These are phyloP conservation scores for Trypanosoma congolense DNA, from an alignment of 208 protist species.

Conservation along the genomic window DNA sequence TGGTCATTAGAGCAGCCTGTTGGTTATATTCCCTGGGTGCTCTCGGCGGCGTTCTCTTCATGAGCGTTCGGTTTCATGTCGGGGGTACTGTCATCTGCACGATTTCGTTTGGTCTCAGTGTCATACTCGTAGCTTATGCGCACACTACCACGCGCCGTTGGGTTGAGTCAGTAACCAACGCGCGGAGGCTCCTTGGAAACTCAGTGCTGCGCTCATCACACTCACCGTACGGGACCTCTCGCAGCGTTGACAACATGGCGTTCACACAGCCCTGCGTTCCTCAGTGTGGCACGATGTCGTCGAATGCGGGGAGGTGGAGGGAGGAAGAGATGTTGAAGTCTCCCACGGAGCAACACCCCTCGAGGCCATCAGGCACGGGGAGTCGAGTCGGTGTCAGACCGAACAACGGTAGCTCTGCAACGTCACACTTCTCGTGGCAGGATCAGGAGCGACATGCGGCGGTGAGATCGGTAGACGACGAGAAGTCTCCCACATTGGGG, in stretches of 20 bases:
- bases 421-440: no score
- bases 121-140: constrained; percentile 39
- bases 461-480: no score
- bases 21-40: constrained; percentile 63
- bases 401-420: no score
- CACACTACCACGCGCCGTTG: constrained; percentile 44
- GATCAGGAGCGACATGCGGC: no score
- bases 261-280: not conserved
- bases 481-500: no score
- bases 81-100: constrained; percentile 48
- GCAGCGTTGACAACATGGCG: not conserved
- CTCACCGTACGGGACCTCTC: not conserved
- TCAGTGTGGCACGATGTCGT: no score
- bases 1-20: constrained; percentile 63
- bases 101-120: constrained; percentile 33
- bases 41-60: constrained; percentile 51
- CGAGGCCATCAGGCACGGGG: no score
- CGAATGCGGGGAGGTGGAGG: no score
- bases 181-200: constrained; percentile 24
- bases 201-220: not conserved
- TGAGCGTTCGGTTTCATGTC: constrained; percentile 48
- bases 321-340: no score
- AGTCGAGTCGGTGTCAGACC: no score
- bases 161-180: constrained; percentile 43
- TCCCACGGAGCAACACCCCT: no score